Evolutionary conservation across 2,329 filamentous ascomycete species (phyloP), one percentile per base, ranked within the genome.

Genomic region (Dactylonectria macrodidyma): DNA sequence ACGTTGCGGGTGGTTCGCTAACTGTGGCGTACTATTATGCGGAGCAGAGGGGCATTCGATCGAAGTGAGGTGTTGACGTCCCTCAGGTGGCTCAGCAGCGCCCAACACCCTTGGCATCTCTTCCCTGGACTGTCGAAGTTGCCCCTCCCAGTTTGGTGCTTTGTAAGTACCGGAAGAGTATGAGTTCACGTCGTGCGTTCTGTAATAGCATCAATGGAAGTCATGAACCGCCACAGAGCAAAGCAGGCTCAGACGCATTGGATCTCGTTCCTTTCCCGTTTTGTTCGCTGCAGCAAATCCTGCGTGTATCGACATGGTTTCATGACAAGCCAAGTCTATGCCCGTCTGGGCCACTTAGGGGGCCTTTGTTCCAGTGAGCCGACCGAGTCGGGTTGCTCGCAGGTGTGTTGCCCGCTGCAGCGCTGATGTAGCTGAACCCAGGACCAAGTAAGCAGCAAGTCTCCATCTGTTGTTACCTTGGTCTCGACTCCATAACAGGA

Each of bases 21-120:
- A 19, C 47, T 59, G 63, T 66, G 63, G 63, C 63, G 63, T 58
- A 47, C 58, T 12, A 38, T 22, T 22, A 33, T 10, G 22, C 33
- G 10, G n/a, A n/a, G 14, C n/a, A 36, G 50, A 34, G 51, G 51
- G 33, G n/a, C 51, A 36, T 22, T 30, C 71, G 54, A 73, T 66
- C 52, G 59, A 52, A n/a, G 57, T 51, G 58, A 58, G 22, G 33
- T 44, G 62, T 76, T 72, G 72, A 76, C 73, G 72, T 73, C 62
- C 33, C 34, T 41, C 12, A 36, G 56, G 73, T 76, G 73, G 73
- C 73, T 76, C 65, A 75, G 73, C 66, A 56, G 24, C 36, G 16
- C 46, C 46, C 46, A 50, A 11, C 24, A 6, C 44, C 36, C 24
- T 55, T 24, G 44, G 19, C 55, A 58, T 36, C 16, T 30, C 26